These are phyloP conservation scores for Metschnikowia shivogae DNA, from an alignment of 805 yeast species.

Conservation along the genomic window DNA sequence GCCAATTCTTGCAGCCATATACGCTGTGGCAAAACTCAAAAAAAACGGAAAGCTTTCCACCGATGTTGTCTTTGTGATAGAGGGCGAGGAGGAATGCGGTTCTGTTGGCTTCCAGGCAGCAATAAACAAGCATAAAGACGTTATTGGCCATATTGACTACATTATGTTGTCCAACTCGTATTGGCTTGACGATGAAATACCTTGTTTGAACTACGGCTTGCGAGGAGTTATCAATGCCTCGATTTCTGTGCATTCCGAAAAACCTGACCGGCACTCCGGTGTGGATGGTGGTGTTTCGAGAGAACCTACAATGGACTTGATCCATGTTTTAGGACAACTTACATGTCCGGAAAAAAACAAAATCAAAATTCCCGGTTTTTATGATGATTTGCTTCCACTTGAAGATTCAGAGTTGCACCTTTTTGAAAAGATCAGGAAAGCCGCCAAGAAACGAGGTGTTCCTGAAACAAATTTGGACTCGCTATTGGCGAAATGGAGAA, in stretches of 20 bases:
- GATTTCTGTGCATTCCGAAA: slow-evolving; percentile 65
- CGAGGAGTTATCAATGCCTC: slow-evolving; percentile 85
- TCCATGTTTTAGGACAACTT: slow-evolving; percentile 64
- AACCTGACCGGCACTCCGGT: slow-evolving; percentile 92
- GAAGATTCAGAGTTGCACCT: slow-evolving; percentile 53
- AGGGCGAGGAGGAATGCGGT: slow-evolving; percentile 96
- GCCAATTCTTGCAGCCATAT: slow-evolving; percentile 81
- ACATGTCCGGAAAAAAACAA: slow-evolving; percentile 40
- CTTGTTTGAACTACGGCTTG: slow-evolving; percentile 91
- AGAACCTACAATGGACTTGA: slow-evolving; percentile 86
- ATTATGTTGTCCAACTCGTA: slow-evolving; percentile 84
- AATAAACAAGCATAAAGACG: slow-evolving; percentile 44
- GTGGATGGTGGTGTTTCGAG: slow-evolving; percentile 89
- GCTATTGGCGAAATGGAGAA: slow-evolving; percentile 78
- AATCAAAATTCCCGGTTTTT: slow-evolving; percentile 66
- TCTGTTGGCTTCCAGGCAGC: slow-evolving; percentile 78
- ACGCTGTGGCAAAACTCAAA: slow-evolving; percentile 73
- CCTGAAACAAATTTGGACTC: slow-evolving; percentile 39
- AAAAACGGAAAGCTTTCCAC: slow-evolving; percentile 49
- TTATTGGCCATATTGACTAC: slow-evolving; percentile 81
- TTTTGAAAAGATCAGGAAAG: slow-evolving; percentile 54
- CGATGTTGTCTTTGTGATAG: slow-evolving; percentile 80
- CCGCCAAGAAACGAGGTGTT: slow-evolving; percentile 27
- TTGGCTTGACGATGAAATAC: slow-evolving; percentile 86
- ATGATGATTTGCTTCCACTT: slow-evolving; percentile 60